phyloP scores from a whole-genome alignment of 495 filamentous ascomycete species.

The Aspergillus sclerotioniger region DNA sequence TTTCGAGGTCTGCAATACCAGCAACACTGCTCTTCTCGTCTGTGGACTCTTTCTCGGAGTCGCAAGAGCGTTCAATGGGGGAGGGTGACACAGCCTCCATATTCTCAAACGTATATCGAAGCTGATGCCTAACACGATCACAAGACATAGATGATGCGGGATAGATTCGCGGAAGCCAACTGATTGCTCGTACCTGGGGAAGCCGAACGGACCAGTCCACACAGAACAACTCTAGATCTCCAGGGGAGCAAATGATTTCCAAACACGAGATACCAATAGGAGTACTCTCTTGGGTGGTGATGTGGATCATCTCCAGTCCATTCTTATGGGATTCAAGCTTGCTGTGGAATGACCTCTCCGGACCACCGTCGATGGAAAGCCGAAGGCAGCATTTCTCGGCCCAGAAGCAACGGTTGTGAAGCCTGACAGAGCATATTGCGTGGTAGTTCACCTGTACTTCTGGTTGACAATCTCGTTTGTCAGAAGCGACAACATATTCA shows the following conservation, averaged over 20 bases:
- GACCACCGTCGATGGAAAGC: slow-evolving; percentile 35
- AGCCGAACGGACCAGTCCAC: slow-evolving; percentile 29
- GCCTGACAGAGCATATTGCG: slow-evolving; percentile 32
- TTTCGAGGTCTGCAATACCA: background rate
- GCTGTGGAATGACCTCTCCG: slow-evolving; percentile 28
- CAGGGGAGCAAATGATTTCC: slow-evolving; percentile 26
- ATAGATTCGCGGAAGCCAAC: slow-evolving; percentile 32
- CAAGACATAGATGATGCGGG: slow-evolving; percentile 10
- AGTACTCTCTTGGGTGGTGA: slow-evolving; percentile 7
- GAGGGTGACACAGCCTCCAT: background rate
- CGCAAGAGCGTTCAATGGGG: background rate
- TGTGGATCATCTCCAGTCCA: slow-evolving; percentile 21
- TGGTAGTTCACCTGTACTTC: slow-evolving; percentile 23
- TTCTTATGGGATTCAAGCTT: slow-evolving; percentile 13
- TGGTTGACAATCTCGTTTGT: background rate
- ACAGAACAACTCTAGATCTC: slow-evolving; percentile 26
- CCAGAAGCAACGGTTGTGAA: slow-evolving; percentile 33
- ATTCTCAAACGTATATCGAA: slow-evolving; percentile 13
- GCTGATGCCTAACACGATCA: slow-evolving; percentile 8
- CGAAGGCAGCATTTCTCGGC: slow-evolving; percentile 33
- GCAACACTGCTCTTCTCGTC: background rate
- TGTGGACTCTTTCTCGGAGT: background rate
- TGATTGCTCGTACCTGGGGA: slow-evolving; percentile 7
- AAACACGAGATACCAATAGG: slow-evolving; percentile 23
- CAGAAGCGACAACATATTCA: slow-evolving; percentile 1